phyloP scores from a whole-genome alignment of 2,329 filamentous ascomycete genomes.

The Alternaria longipes region DNA sequence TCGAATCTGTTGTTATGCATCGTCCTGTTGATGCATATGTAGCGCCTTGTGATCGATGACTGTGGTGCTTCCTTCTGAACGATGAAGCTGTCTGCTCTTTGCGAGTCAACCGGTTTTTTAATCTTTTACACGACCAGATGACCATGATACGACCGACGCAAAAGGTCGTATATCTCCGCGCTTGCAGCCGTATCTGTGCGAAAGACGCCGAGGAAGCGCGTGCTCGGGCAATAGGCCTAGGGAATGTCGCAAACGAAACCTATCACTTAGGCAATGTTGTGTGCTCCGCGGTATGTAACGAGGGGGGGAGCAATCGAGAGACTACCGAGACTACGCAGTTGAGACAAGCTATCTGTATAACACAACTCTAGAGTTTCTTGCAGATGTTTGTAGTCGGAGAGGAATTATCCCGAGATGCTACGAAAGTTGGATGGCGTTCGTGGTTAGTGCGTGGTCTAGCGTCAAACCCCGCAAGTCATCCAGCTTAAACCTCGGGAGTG shows the following conservation, averaged over 20 bases:
- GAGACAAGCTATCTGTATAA: not conserved
- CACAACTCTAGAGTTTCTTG: not conserved
- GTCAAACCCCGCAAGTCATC: conserved; percentile 10
- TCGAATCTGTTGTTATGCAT: not conserved
- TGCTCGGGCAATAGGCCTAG: not conserved
- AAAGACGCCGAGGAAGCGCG: not conserved
- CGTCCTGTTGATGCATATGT: not conserved
- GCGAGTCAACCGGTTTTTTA: not conserved
- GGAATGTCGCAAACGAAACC: not conserved
- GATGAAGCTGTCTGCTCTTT: not conserved
- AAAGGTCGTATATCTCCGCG: not conserved
- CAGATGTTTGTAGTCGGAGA: not conserved
- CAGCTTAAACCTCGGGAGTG: conserved; percentile 4
- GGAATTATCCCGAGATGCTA: conserved; percentile 6
- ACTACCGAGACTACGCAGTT: not conserved
- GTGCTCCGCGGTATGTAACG: not conserved
- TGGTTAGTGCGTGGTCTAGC: not conserved
- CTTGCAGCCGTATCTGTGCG: not conserved
- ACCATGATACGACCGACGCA: not conserved
- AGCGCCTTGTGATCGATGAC: not conserved
- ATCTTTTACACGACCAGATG: not conserved
- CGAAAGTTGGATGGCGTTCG: not conserved
- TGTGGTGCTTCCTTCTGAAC: not conserved
- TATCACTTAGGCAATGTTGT: not conserved
- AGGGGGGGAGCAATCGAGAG: not conserved